Evolutionary conservation across 768 basidiomycete genomes (phyloP).

Genomic region (Leucosporidium yakuticum): DNA sequence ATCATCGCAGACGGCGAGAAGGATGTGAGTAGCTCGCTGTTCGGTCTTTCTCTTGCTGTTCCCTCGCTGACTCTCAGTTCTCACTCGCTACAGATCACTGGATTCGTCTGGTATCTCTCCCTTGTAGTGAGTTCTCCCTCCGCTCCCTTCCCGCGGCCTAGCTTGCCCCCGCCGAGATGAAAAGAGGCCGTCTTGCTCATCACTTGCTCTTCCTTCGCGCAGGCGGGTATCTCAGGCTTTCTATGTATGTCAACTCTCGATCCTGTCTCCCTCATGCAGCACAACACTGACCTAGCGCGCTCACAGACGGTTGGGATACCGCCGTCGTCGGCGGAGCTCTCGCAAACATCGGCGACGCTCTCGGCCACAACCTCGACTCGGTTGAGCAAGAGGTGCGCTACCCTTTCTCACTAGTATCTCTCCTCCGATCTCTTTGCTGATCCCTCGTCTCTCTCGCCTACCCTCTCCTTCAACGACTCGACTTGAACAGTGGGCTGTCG

Average conservation of each 20-base stretch:
- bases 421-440: neutral
- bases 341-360: conserved; percentile 6
- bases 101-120: conserved; percentile 7
- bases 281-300: neutral
- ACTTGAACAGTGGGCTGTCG: conserved; percentile 3
- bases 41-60: no score
- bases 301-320: conserved; percentile 5
- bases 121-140: no score
- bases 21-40: conserved; percentile 10
- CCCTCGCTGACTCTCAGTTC: neutral
- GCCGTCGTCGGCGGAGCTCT: conserved; percentile 14
- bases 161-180: no score
- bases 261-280: neutral
- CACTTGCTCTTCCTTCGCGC: no score
- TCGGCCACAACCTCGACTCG: neutral
- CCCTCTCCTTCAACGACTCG: neutral
- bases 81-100: neutral
- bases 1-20: conserved; percentile 6
- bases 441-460: no score
- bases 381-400: conserved; percentile 6
- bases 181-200: no score
- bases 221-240: neutral
- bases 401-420: neutral
- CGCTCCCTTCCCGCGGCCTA: no score
- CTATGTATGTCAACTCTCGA: neutral